Base-by-base conservation (phyloP, 169 alveolate species). In the Plasmodium knowlesi region DNA sequence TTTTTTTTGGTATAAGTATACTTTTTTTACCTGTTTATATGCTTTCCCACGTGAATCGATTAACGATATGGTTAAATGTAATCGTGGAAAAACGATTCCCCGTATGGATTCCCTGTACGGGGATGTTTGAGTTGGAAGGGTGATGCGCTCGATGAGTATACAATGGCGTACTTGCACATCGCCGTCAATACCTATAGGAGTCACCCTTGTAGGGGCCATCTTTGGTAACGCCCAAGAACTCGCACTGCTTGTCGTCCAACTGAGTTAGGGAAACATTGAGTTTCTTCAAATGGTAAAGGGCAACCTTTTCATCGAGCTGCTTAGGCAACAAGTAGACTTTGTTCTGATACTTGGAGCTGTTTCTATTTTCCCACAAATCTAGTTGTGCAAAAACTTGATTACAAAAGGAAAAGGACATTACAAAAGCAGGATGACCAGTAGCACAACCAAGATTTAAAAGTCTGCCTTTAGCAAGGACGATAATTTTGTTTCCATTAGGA, bases 341-440 rank as follows among this genome's bases (percentile, higher is more conserved):
- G 73, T 97, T 95, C 67, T 91, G 83, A 90, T 96, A 97, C 61
- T 92, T 95, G 30, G 53, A 93, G 37, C 28, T 83, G 84, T 96
- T 73, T 90, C 73, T 83, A 84, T 95, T 89, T 95, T 97, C 92
- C 97, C 97, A 96, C 93, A 97, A 95, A 93, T 98, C 94, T 96
- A 94, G 30, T 54, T 96, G 97, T 16, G 97, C 96, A 78, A 96
- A 97, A 41, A 82, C 96, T 96, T 99, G 99, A 96, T 98, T 99
- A 71, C 99, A 98, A 98, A 99, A 99, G 22, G 99, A 98, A 96
- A 98, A 97, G 71, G 99, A 98, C 99, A 99, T 98, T 71, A 99
- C 99, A 95, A 99, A 98, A 67, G 99, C 98, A 25, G 99, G 99
- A 94, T 99, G 99, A 4, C 99, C 99, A 71, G 99, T 98, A 93